Conservation (phyloP, 345 rosid genomes). For the Mallotus nudiflorus region DNA sequence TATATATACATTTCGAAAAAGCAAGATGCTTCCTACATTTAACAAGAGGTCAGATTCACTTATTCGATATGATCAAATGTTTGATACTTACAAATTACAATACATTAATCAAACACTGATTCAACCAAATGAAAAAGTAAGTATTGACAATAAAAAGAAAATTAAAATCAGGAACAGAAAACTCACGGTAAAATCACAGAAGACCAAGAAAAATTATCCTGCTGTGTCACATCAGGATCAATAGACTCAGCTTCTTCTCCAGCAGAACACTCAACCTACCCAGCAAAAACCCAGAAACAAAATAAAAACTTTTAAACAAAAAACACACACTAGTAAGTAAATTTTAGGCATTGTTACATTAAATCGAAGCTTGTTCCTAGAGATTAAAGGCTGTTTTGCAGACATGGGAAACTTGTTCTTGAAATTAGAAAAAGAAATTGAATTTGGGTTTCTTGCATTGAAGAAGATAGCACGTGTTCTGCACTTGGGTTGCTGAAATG, state of each 20-base stretch:
- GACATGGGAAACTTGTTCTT: conserved; percentile 29
- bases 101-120: background rate
- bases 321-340: too few species aligned
- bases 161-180: background rate
- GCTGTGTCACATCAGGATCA: conserved; percentile 38
- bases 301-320: conserved; percentile 1
- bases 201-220: conserved; percentile 78
- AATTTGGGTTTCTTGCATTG: conserved; percentile 15
- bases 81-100: background rate
- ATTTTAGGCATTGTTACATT: conserved; percentile 26
- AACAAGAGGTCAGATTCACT: background rate
- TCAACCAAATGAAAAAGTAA: background rate
- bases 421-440: conserved; percentile 7
- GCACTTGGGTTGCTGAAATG: too few species aligned
- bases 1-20: background rate
- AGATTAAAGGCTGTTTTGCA: conserved; percentile 22
- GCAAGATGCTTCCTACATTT: background rate
- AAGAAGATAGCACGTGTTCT: conserved; percentile 14
- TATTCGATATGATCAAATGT: background rate
- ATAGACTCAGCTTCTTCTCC: conserved; percentile 53
- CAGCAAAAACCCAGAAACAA: conserved; percentile 10
- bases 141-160: background rate
- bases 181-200: conserved; percentile 88
- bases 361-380: conserved; percentile 26
- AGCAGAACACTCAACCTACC: conserved; percentile 54